Evolutionary conservation across 257 asterid species (phyloP).

Genomic region (Scutellaria galericulata): DNA sequence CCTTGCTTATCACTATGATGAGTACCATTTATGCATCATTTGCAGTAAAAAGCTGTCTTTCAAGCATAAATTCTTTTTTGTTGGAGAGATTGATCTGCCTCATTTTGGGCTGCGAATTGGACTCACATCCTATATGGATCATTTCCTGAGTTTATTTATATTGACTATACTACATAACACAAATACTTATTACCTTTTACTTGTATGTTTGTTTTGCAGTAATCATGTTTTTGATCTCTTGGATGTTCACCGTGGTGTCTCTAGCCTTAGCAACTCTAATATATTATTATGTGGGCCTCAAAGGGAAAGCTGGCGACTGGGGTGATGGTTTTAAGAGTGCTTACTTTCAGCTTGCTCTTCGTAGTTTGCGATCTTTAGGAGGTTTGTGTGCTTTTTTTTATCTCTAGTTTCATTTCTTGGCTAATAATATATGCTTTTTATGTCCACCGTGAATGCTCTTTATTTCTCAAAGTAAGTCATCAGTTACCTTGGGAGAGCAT

Average conservation of each 20-base stretch:
- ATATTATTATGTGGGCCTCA: conserved; percentile 92
- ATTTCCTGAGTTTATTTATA: neutral
- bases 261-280: conserved; percentile 93
- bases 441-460: neutral
- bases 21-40: neutral
- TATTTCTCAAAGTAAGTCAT: conserved; percentile 7
- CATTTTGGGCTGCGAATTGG: neutral
- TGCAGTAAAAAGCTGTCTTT: neutral
- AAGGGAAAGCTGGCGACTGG: conserved; percentile 99
- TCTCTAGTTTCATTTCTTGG: conserved; percentile 17
- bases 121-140: conserved; percentile 11
- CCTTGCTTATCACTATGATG: neutral
- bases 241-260: conserved; percentile 93
- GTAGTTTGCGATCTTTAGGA: conserved; percentile 97
- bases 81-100: conserved; percentile 15
- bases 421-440: neutral
- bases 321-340: conserved; percentile 99
- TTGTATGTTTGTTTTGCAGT: conserved; percentile 58
- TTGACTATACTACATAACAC: conserved; percentile 2
- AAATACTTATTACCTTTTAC: conserved; percentile 4
- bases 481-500: neutral
- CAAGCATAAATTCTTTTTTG: neutral
- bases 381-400: conserved; percentile 57
- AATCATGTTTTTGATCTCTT: conserved; percentile 95
- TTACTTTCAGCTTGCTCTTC: conserved; percentile 98